phyloP scores from a whole-genome alignment of 192 early-diverging fungal species.

The Linnemannia hyalina region DNA sequence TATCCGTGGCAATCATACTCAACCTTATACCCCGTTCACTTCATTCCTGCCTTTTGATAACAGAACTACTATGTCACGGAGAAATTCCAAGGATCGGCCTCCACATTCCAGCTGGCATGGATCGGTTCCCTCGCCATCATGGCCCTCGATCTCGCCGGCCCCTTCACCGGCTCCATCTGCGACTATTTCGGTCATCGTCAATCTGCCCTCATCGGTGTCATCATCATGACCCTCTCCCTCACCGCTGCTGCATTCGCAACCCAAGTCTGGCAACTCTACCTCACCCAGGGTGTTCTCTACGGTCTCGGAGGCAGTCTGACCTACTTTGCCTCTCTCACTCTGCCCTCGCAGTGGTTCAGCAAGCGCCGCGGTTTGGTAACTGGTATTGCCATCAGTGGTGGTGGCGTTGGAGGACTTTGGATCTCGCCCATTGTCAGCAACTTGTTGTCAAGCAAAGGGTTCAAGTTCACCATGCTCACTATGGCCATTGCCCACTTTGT shows the following conservation, averaged over 20 bases:
- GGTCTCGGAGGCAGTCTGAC: conserved; percentile 69
- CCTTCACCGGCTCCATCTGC: conserved; percentile 42
- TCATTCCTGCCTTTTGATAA: conserved; percentile 23
- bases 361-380: conserved; percentile 70
- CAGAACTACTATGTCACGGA: conserved; percentile 38
- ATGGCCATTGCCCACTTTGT: conserved; percentile 63
- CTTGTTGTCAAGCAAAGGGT: conserved; percentile 41
- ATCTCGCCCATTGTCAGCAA: conserved; percentile 67
- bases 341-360: conserved; percentile 76
- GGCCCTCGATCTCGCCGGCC: conserved; percentile 35
- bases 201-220: conserved; percentile 61
- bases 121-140: conserved; percentile 39
- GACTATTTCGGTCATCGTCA: conserved; percentile 44
- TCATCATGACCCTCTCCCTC: conserved; percentile 48
- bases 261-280: conserved; percentile 74
- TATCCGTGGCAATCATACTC: conserved; percentile 21
- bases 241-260: conserved; percentile 72
- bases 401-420: conserved; percentile 66
- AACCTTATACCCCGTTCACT: conserved; percentile 36
- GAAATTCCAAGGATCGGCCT: conserved; percentile 22
- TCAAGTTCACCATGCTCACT: conserved; percentile 64
- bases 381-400: conserved; percentile 59
- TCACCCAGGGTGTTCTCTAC: conserved; percentile 75
- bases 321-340: conserved; percentile 69
- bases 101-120: conserved; percentile 42